These are phyloP conservation scores for Hordeum marinum DNA, from an alignment of 176 grass and related monocot genomes.

Conservation along the genomic window DNA sequence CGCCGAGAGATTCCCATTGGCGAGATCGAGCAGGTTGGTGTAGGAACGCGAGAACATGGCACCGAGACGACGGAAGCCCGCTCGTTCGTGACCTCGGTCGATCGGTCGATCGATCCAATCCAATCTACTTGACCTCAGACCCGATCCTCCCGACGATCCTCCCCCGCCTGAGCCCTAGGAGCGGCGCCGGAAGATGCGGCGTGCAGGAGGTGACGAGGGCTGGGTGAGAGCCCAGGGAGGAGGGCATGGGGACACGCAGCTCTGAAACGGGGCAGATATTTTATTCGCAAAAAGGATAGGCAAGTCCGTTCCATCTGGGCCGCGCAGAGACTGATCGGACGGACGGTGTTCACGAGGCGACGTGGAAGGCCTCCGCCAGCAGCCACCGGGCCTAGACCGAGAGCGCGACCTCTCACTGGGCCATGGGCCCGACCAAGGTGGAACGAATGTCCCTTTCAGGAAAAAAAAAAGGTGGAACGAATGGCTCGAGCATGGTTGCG, in stretches of 20 bases:
- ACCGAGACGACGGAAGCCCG: background rate
- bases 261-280: conserved; percentile 7
- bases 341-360: background rate
- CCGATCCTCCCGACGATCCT: background rate
- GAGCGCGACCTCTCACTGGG: background rate
- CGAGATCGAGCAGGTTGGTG: conserved; percentile 63
- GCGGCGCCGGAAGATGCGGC: conserved; percentile 13
- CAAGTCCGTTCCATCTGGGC: background rate
- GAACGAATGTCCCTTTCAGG: too few species aligned
- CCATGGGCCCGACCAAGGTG: background rate
- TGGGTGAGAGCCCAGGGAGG: background rate
- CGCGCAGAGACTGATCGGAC: background rate
- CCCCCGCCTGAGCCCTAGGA: background rate
- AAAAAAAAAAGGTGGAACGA: too few species aligned
- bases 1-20: conserved; percentile 54
- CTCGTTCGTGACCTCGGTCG: background rate
- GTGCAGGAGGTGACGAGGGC: background rate
- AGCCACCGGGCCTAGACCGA: background rate
- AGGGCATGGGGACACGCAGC: background rate
- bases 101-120: background rate
- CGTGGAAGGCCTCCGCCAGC: background rate
- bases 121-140: background rate
- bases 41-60: conserved; percentile 68
- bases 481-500: background rate
- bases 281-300: background rate